Conservation (phyloP, 2,329 filamentous ascomycete genomes). For the Alternaria gansuensis region DNA sequence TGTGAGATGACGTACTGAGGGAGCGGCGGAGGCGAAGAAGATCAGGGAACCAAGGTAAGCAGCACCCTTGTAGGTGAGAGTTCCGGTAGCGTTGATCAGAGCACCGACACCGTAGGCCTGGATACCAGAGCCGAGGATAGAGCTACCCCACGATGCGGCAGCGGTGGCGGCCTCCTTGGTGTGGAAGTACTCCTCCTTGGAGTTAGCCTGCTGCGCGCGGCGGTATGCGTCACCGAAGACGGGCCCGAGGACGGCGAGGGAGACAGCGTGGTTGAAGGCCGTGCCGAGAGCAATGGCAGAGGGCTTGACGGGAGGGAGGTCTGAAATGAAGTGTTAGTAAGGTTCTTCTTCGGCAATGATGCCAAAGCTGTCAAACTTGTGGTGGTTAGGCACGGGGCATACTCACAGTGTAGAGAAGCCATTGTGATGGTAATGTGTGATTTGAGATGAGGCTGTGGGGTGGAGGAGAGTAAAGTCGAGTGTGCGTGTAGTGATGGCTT, state of each 20-base stretch:
- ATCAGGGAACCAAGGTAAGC: constrained; percentile 91
- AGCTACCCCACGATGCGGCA: constrained; percentile 88
- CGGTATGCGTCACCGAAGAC: constrained; percentile 95
- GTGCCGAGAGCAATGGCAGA: constrained; percentile 97
- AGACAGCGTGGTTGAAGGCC: constrained; percentile 91
- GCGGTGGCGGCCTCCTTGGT: constrained; percentile 91
- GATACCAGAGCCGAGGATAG: constrained; percentile 84
- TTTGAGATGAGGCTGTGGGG: constrained; percentile 27
- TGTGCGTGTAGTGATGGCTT: constrained; percentile 26
- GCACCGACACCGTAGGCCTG: constrained; percentile 91
- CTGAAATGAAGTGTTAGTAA: constrained; percentile 51
- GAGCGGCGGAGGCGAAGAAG: constrained; percentile 90
- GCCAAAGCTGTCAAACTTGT: constrained; percentile 14
- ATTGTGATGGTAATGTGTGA: constrained; percentile 55
- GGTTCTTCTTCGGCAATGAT: constrained; percentile 11
- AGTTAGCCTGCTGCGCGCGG: constrained; percentile 88
- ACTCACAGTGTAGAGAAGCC: constrained; percentile 68
- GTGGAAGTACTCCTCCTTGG: constrained; percentile 94
- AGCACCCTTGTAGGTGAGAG: constrained; percentile 95
- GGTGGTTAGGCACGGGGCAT: neutral
- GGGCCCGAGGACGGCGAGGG: constrained; percentile 84
- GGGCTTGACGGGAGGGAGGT: constrained; percentile 89
- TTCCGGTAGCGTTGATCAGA: constrained; percentile 88
- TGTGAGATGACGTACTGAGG: constrained; percentile 69
- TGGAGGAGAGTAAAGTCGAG: constrained; percentile 21